Evolutionary conservation across 208 protist genomes (phyloP), one percentile per base, ranked within the genome.

Genomic region (Trypanosoma melophagium): DNA sequence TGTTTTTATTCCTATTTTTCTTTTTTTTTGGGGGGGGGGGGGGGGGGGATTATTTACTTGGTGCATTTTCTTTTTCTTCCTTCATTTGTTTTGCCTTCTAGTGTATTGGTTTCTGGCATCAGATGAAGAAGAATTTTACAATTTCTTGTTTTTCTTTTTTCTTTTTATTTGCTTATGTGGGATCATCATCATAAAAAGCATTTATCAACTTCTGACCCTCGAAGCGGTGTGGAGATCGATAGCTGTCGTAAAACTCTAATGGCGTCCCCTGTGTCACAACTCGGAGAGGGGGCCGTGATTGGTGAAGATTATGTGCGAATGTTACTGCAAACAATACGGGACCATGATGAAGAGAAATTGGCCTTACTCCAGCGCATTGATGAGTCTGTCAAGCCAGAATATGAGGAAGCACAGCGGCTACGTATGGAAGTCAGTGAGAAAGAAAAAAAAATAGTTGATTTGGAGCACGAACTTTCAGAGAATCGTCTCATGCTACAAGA

Each of bases 401-500:
- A 68, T 44, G 60, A 52, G 0, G 69, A 75, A 54, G 57, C 57
- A 21, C 62, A 75, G 47, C 69, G 62, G 10, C 38, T 75, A 28
- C 69, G 62, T 7, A 44, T 35, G 21, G 62, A 65, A 22, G 13
- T 65, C 9, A 35, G 8, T 16, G 28, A 65, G 22, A 54, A 49
- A 19, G 49, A 65, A 17, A 10, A 56, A 24, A 44, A 64, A 45
- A 28, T 75, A 21, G 56, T 9, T 12, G 21, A 58, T 17, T 76
- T 84, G 12, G 76, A 67, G 9, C 69, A 85, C 64, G 76, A 81
- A 25, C 50, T 80, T 7, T 66, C 82, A 5, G 71, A 81, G 35
- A 66, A 63, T 13, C 70, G 72, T 1, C 60, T 88, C 40, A 70
- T 81, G 62, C 68, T 91, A n/a, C 85, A 89, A 66, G 83, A 92